These are phyloP conservation scores for Clonostachys chloroleuca DNA, from an alignment of 2,329 filamentous ascomycete species.

Conservation along the genomic window DNA sequence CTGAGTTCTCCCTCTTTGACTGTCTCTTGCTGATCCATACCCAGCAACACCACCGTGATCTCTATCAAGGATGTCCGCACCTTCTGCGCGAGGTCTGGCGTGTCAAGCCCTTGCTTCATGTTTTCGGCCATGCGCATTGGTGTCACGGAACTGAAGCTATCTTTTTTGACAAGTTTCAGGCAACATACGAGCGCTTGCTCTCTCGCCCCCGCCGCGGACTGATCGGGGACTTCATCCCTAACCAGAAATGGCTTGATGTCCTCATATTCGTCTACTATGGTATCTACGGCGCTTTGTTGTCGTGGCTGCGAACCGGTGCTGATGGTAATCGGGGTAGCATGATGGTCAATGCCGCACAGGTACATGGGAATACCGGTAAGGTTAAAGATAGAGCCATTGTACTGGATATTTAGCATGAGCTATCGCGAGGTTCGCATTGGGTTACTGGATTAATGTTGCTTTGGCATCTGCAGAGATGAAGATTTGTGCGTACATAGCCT, in stretches of 20 bases:
- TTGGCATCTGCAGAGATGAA: no score
- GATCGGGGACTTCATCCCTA: conserved; percentile 39
- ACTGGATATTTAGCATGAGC: conserved; percentile 13
- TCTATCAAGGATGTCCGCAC: conserved; percentile 65
- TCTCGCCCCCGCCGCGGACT: conserved; percentile 33
- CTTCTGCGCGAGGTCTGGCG: conserved; percentile 71
- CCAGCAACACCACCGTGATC: conserved; percentile 63
- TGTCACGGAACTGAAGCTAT: conserved; percentile 65
- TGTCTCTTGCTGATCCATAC: background rate
- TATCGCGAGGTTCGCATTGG: no score
- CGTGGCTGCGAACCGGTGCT: conserved; percentile 50
- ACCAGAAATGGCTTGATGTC: conserved; percentile 40
- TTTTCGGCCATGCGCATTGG: conserved; percentile 84
- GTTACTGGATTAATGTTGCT: no score
- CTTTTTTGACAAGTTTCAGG: conserved; percentile 72
- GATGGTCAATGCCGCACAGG: conserved; percentile 54
- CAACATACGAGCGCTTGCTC: conserved; percentile 64
- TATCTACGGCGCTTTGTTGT: conserved; percentile 43
- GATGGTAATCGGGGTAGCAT: conserved; percentile 42
- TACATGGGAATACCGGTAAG: conserved; percentile 46
- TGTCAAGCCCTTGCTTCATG: conserved; percentile 68
- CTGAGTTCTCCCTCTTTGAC: background rate
- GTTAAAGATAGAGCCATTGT: conserved; percentile 33
- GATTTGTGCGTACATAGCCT: no score
- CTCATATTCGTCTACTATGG: conserved; percentile 39